Base-by-base conservation (phyloP, 176 grass and related monocot genomes). In the Tuctoria greenei region DNA sequence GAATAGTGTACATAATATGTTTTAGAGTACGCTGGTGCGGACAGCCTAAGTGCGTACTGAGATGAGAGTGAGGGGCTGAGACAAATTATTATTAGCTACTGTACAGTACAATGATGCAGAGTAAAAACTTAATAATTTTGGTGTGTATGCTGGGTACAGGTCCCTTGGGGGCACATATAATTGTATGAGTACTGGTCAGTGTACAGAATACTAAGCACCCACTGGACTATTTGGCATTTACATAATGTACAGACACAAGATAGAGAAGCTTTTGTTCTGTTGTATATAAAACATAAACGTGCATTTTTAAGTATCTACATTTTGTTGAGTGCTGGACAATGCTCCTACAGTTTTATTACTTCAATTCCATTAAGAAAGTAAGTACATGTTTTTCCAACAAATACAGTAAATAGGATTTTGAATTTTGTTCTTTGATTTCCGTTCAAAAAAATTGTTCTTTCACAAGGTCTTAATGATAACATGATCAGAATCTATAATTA, bases 151-250 rank as follows among this genome's bases (percentile, higher is more conserved):
- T 42, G 18, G 67, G 75, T 60, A 43, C 69, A 73, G 10, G 21
- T 64, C 34, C 68, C 66, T 52, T 67, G 35, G 8, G 26, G 69
- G 67, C 83, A 80, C 83, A 80, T 80, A 80, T 85, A 80, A 85
- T 80, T 80, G 76, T 74, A 74, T n/a, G 68, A 39, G 44, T 70
- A 77, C 41, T 61, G 51, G 76, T 79, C 54, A 57, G 10, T 72
- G 57, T 61, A 74, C 76, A 73, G 27, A 18, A 28, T 79, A 79
- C 64, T 46, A 38, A 60, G 61, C 52, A 69, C 68, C 62, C 68
- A 61, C 70, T 74, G 41, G 61, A 61, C 45, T 64, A 38, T 61
- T 16, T 81, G 36, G 81, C 64, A 38, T 83, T 61, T 55, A 41
- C 50, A 47, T 61, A 23, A 59, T 68, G 52, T 51, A 69, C 61